Conservation (phyloP, 1,139 yeast genomes). For the Yamadazyma epiphylla region DNA sequence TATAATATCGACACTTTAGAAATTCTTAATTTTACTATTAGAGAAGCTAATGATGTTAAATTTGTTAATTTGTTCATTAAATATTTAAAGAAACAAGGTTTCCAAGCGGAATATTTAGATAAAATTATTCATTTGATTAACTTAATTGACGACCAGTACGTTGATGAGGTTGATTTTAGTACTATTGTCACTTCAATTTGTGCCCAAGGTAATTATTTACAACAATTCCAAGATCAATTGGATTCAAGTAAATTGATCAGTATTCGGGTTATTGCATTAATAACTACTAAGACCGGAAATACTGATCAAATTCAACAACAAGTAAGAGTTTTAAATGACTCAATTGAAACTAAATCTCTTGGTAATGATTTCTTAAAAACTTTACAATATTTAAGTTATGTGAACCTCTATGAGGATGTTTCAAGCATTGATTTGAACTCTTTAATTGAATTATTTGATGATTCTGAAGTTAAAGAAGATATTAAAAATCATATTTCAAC, state of each 20-base stretch:
- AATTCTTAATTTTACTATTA: constrained; percentile 7
- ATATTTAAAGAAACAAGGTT: constrained; percentile 3
- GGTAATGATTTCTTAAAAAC: constrained; percentile 6
- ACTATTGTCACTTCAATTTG: constrained; percentile 3
- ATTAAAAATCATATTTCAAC: constrained; percentile 15
- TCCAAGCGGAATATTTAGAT: constrained; percentile 11
- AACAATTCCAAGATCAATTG: constrained; percentile 5
- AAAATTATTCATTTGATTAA: constrained; percentile 29
- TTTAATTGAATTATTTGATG: constrained; percentile 15
- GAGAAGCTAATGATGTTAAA: constrained; percentile 7
- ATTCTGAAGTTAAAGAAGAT: constrained; percentile 10
- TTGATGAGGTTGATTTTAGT: constrained; percentile 1
- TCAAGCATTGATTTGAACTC: constrained; percentile 14
- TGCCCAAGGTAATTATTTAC: constrained; percentile 6
- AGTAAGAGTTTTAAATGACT: constrained; percentile 5
- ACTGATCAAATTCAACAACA: constrained; percentile 6
- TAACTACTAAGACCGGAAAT: constrained; percentile 6
- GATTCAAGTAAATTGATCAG: constrained; percentile 4
- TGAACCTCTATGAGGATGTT: constrained; percentile 8
- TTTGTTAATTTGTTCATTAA: constrained; percentile 9
- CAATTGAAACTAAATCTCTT: constrained; percentile 5
- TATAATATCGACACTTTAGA: constrained; percentile 6
- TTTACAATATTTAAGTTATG: constrained; percentile 10
- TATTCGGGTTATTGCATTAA: constrained; percentile 6
- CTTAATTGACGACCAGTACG: constrained; percentile 11